phyloP scores from a whole-genome alignment of 306 rosid genomes.

The Begonia masoniana region DNA sequence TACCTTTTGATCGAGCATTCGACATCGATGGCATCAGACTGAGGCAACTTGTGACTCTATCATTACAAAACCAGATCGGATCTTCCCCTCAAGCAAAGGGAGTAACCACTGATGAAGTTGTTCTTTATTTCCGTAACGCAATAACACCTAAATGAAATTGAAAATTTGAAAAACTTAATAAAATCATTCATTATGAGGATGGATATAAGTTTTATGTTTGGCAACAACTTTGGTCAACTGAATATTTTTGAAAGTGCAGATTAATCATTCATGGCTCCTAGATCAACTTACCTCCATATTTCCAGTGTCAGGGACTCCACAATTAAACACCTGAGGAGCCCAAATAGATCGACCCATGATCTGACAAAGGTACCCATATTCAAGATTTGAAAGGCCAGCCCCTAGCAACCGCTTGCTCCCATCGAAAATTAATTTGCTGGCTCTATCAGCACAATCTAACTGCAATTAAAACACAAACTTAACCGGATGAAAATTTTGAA shows the following conservation, averaged over 20 bases:
- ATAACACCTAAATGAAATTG: conserved; percentile 50
- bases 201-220: no score
- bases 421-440: conserved; percentile 42
- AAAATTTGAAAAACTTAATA: background rate
- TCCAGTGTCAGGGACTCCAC: conserved; percentile 94
- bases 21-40: conserved; percentile 88
- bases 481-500: background rate
- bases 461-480: conserved; percentile 25
- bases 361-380: conserved; percentile 95
- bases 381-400: conserved; percentile 89
- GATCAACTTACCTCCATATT: conserved; percentile 81
- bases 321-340: conserved; percentile 95
- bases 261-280: conserved; percentile 7
- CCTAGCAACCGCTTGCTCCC: conserved; percentile 66
- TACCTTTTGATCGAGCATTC: conserved; percentile 83
- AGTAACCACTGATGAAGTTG: conserved; percentile 73
- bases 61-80: conserved; percentile 93
- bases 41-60: conserved; percentile 91
- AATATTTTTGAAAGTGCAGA: conserved; percentile 1
- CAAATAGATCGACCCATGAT: conserved; percentile 88
- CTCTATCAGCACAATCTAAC: conserved; percentile 90
- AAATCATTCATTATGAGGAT: no score
- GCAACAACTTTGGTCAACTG: no score
- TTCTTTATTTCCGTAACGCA: conserved; percentile 77
- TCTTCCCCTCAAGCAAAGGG: conserved; percentile 91